Evolutionary conservation across 768 basidiomycete genomes (phyloP), one percentile per base, ranked within the genome.

Genomic region (Cyathus striatus): DNA sequence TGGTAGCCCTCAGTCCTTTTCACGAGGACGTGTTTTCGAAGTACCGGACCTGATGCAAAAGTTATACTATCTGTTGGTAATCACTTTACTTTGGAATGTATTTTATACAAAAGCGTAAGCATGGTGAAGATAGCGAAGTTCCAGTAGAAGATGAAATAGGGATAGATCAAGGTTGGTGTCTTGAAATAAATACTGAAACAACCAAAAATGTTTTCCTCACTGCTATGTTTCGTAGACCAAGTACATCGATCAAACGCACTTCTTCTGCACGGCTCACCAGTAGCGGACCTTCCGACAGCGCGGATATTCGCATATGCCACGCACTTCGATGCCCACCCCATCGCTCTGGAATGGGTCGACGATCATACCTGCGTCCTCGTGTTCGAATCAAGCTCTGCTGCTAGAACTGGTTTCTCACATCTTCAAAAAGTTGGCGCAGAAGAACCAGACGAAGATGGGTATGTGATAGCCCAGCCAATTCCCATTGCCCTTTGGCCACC

Each of bases 301-400:
- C 76, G 84, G 27, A 72, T 92, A 41, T 91, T 91, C 55, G 88
- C 83, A 0, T 92, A 91, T 52, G 81, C 82, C 23, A 84, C 80
- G 1, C 83, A 90, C 51, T 89, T 86, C 53, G 83, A 86, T 37
- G 72, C 80, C 1, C 69, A 75, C 16, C 89, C 89, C 0, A 72
- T 88, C 48, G 89, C 75, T 6, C 65, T 92, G 6, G 90, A 92
- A 64, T 92, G 90, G 90, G 74, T 92, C 16, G 81, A 90, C 58
- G 90, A 92, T 63, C 82, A 68, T 18, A 89, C 85, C 20, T 90
- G 87, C 51, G 74, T 92, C 3, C 67, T 91, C 40, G 83, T 92
- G 33, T 92, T 89, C 56, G 62, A 73, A 5, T 72, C 76, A 27
- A 77, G 71, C 40, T 47, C 63, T 26, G 60, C 69, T 10, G 87